phyloP scores from a whole-genome alignment of 2,329 filamentous ascomycete genomes.

The Nigrospora oryzae region DNA sequence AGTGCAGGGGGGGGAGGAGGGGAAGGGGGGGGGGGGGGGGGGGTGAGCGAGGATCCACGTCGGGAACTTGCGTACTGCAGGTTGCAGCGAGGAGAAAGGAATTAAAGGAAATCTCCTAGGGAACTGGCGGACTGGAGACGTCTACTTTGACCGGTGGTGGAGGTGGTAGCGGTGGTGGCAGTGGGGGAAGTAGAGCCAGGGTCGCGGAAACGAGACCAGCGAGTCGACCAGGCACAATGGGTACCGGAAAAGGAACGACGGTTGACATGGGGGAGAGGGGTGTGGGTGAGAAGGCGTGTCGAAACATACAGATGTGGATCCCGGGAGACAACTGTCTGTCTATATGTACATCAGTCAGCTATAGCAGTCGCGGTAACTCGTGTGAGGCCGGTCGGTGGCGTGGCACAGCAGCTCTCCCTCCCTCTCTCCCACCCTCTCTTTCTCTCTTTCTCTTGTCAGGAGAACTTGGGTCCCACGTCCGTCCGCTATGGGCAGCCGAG shows the following conservation, averaged over 20 bases:
- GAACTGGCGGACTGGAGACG: conserved; percentile 14
- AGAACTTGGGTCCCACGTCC: no score
- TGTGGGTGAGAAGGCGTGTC: conserved; percentile 13
- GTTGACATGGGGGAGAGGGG: conserved; percentile 17
- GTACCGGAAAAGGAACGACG: conserved; percentile 11
- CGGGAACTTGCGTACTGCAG: conserved; percentile 24
- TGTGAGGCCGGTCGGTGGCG: conserved; percentile 10
- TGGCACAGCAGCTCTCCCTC: conserved; percentile 7
- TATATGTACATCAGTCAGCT: conserved; percentile 22
- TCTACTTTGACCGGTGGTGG: conserved; percentile 10
- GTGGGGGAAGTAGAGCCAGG: conserved; percentile 17
- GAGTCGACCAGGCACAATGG: conserved; percentile 13
- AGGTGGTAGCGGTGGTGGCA: conserved; percentile 14
- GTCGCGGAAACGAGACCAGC: conserved; percentile 15
- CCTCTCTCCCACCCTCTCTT: conserved; percentile 3
- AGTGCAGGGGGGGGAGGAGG: no score
- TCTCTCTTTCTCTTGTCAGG: no score
- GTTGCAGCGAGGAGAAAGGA: conserved; percentile 13
- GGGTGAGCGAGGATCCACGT: conserved; percentile 25
- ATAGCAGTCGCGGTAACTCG: conserved; percentile 19
- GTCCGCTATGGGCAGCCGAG: no score
- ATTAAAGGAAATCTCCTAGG: conserved; percentile 16
- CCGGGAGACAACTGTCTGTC: conserved; percentile 18
- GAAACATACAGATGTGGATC: conserved; percentile 21
- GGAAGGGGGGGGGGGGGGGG: conserved; percentile 2